Percentiles rank a stretch among this genome's conserved stretches.
Evolutionary conservation across 306 rosid species (phyloP).

Genomic region (Casuarina glauca): DNA sequence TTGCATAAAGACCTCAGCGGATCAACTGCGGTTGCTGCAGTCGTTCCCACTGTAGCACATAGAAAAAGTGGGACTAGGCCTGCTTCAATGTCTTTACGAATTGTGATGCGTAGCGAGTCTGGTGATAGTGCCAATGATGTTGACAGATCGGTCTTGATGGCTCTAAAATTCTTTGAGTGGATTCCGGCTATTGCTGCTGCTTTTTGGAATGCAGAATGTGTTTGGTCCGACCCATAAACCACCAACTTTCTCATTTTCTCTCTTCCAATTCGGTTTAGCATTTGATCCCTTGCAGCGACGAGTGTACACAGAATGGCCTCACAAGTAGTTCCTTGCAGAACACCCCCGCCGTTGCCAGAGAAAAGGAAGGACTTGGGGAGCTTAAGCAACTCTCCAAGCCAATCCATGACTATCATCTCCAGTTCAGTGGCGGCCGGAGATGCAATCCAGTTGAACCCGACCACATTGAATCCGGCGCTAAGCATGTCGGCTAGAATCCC

Average conservation of each 20-base stretch:
- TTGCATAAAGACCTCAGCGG: constrained; percentile 26
- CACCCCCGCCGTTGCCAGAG: constrained; percentile 41
- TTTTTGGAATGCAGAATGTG: constrained; percentile 37
- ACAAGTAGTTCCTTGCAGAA: constrained; percentile 42
- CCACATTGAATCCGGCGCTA: constrained; percentile 34
- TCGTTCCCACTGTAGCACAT: constrained; percentile 46
- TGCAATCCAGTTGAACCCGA: constrained; percentile 43
- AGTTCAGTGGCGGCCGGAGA: constrained; percentile 54
- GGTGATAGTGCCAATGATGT: constrained; percentile 33
- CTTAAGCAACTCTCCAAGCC: constrained; percentile 40
- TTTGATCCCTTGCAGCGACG: constrained; percentile 40
- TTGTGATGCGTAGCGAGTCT: not conserved
- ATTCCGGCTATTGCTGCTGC: constrained; percentile 38
- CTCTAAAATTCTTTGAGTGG: constrained; percentile 14
- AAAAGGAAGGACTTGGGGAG: constrained; percentile 43
- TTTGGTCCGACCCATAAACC: constrained; percentile 50
- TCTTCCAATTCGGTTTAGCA: constrained; percentile 18
- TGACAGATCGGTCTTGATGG: constrained; percentile 25
- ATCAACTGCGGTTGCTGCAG: constrained; percentile 38
- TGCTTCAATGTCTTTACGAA: constrained; percentile 17
- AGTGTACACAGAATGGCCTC: constrained; percentile 45
- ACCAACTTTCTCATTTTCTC: constrained; percentile 23
- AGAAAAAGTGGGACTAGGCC: constrained; percentile 40
- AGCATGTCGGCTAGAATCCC: constrained; percentile 45
- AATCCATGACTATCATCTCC: constrained; percentile 44